Evolutionary conservation across 306 rosid genomes (phyloP).

Genomic region (Vigna hirtella): DNA sequence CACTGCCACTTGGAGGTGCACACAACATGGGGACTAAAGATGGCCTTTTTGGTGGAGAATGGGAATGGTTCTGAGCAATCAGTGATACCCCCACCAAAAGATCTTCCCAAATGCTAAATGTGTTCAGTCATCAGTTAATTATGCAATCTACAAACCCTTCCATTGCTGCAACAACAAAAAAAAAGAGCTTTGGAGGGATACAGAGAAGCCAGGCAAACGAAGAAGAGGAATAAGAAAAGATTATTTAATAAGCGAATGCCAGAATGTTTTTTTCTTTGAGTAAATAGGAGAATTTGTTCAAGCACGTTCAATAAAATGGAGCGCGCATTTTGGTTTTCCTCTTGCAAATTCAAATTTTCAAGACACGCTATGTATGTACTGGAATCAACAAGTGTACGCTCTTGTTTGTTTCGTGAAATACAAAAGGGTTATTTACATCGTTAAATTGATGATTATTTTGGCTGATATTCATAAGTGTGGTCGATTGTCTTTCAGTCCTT

Average conservation of each 20-base stretch:
- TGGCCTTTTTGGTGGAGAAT: constrained; percentile 94
- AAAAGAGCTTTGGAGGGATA: constrained; percentile 43
- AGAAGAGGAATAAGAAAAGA: constrained; percentile 31
- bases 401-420: constrained; percentile 39
- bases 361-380: not conserved
- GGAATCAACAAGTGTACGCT: constrained; percentile 33
- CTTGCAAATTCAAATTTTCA: constrained; percentile 5
- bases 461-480: not conserved
- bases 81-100: constrained; percentile 78
- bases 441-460: not conserved
- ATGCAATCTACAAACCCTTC: constrained; percentile 22
- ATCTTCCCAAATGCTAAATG: constrained; percentile 82
- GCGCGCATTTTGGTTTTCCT: constrained; percentile 33
- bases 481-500: too few species aligned
- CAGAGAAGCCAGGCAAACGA: constrained; percentile 46
- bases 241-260: constrained; percentile 45
- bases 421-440: constrained; percentile 9
- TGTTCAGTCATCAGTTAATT: constrained; percentile 10
- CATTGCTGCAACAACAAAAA: constrained; percentile 21
- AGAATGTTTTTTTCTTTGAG: constrained; percentile 41
- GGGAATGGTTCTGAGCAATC: constrained; percentile 85
- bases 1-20: constrained; percentile 95
- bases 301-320: constrained; percentile 44
- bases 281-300: constrained; percentile 43
- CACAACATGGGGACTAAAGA: constrained; percentile 96